Evolutionary conservation across 148 eudicot species (phyloP).

Genomic region (Camellia japonica): DNA sequence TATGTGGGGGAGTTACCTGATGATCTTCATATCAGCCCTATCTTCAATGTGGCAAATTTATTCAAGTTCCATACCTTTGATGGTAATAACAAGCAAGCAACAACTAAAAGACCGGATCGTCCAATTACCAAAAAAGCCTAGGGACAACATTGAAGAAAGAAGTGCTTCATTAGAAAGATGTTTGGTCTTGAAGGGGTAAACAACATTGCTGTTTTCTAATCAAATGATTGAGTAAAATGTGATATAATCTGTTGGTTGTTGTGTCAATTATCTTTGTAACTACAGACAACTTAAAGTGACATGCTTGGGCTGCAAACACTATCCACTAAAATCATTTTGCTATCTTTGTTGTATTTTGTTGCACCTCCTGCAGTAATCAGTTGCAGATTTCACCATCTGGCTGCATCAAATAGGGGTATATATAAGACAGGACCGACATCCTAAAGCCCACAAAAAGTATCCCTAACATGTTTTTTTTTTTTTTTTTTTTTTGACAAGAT

Average conservation of each 20-base stretch:
- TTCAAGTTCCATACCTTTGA: not conserved
- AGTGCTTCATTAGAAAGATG: not conserved
- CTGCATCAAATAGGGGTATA: not conserved
- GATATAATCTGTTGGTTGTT: not conserved
- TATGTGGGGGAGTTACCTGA: not conserved
- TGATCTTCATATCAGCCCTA: not conserved
- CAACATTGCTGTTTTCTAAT: not conserved
- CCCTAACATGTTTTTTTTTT: not conserved
- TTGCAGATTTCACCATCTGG: not conserved
- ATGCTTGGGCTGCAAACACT: not conserved
- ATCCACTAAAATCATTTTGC: not conserved
- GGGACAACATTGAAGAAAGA: not conserved
- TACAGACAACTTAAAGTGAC: not conserved
- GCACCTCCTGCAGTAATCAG: not conserved
- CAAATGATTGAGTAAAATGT: not conserved
- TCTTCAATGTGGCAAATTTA: not conserved
- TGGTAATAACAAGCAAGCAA: not conserved
- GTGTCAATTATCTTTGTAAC: not conserved
- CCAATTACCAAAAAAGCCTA: not conserved
- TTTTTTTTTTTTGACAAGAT: too few relatives aligned
- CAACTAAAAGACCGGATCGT: not conserved
- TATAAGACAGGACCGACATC: not conserved
- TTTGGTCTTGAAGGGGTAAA: not conserved
- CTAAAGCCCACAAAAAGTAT: not conserved
- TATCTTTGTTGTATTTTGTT: not conserved